A percentile compares a stretch with the other conserved stretches of the same genome.
phyloP scores from a whole-genome alignment of 352 stramenopile genomes.

The Globisporangium viniferum region DNA sequence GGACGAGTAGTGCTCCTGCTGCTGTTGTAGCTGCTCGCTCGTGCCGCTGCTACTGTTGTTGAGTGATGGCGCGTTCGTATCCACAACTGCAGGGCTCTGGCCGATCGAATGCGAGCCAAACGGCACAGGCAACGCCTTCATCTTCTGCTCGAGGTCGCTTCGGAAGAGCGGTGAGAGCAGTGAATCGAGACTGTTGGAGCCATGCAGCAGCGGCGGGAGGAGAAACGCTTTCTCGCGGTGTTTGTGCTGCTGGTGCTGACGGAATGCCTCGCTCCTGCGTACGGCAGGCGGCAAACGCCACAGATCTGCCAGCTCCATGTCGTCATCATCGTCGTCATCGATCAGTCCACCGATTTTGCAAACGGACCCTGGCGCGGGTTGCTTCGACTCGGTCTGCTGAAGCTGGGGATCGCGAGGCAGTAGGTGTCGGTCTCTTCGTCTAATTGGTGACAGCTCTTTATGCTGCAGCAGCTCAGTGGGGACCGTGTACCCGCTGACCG shows the following conservation, averaged over 20 bases:
- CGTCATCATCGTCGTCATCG: neutral
- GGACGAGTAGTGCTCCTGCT: neutral
- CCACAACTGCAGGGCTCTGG: neutral
- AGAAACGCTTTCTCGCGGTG: neutral
- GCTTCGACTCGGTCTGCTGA: neutral
- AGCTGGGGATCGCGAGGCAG: neutral
- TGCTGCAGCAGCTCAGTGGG: neutral
- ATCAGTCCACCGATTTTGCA: constrained; percentile 10
- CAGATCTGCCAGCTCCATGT: neutral
- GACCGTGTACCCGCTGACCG: neutral
- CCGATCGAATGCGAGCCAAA: neutral
- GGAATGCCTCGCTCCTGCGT: neutral
- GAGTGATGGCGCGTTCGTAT: neutral
- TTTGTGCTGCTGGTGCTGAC: neutral
- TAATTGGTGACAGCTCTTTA: neutral
- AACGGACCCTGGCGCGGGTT: neutral
- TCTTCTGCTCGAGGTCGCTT: neutral
- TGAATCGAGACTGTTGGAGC: constrained; percentile 1
- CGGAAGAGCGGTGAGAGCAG: constrained; percentile 4
- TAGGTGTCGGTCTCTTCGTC: neutral
- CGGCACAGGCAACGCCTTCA: neutral
- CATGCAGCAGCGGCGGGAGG: neutral
- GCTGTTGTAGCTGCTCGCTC: neutral
- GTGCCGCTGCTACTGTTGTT: neutral
- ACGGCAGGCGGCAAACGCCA: neutral